Base-by-base conservation (phyloP, 495 filamentous ascomycete species). In the Tetracladium setigerum region DNA sequence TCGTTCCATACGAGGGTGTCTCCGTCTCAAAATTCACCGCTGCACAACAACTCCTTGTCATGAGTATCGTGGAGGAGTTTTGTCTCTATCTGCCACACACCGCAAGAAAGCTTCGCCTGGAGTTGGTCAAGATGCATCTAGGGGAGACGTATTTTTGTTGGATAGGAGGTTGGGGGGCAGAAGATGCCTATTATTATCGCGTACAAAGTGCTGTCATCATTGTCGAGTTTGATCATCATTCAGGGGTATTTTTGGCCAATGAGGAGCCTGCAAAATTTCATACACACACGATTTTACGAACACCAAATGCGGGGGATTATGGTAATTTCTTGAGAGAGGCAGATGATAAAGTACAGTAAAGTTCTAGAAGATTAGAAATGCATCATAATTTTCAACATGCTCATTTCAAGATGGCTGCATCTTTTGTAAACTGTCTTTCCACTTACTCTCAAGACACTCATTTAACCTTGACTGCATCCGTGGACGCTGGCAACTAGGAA, bases 141-240 rank as follows among this genome's bases (percentile, higher is more conserved):
- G 57, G 60, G 33, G 81, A 87, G 71, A 89, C 83, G 48, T 82
- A 82, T 52, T 89, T 87, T 54, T 71, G 71, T 52, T 89, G 84
- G 84, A 86, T 88, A 50, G 85, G 85, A 7, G 79, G 74, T 0
- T 77, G 61, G 48, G 78, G 71, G 5, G 73, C 86, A 38, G 67
- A 74, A 1, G 81, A 86, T 57, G 69, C 84, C 6, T 89, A 86
- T 55, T 89, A 90, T 57, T 90, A 79, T 54, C 72, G 84, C 4
- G 72, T 90, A 14, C 84, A 87, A 63, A 86, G 76, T 53, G 83
- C 84, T 0, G 81, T 88, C 1, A 65, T 86, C 12, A 62, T 87
- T 30, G 65, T 81, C 39, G 86, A 89, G 70, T 84, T 90, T 61
- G 86, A 90, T 57, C 82, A 86, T 56, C 86, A 90, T 57, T 86